Percentiles rank a stretch among this genome's conserved stretches.
These are phyloP conservation scores for Pseudocercospora pini-densiflorae DNA, from an alignment of 2,329 filamentous ascomycete genomes.

Conservation along the genomic window DNA sequence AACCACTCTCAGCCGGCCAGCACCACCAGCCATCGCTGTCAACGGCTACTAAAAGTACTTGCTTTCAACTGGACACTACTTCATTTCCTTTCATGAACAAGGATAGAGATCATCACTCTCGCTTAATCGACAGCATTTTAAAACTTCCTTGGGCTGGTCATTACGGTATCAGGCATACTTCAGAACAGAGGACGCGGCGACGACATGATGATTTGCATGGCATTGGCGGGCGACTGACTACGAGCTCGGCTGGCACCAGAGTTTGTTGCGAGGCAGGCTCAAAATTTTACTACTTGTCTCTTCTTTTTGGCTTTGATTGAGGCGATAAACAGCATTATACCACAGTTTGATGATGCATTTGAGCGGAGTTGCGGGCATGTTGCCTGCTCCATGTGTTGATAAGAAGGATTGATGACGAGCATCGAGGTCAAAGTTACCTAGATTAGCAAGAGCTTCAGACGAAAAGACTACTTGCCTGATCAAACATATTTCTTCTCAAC, in stretches of 20 bases:
- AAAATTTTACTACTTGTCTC: neutral
- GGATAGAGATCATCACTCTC: slow-evolving; percentile 11
- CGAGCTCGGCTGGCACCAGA: slow-evolving; percentile 20
- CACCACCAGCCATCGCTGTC: slow-evolving; percentile 19
- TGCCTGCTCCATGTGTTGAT: slow-evolving; percentile 1
- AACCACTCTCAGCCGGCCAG: slow-evolving; percentile 31
- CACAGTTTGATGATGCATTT: slow-evolving; percentile 20
- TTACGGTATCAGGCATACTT: slow-evolving; percentile 10
- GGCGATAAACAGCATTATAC: slow-evolving; percentile 19
- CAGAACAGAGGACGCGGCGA: slow-evolving; percentile 9
- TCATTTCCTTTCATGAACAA: slow-evolving; percentile 16
- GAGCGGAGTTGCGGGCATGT: slow-evolving; percentile 10
- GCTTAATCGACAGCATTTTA: slow-evolving; percentile 8
- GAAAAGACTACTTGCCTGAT: neutral
- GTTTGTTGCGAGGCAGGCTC: slow-evolving; percentile 7
- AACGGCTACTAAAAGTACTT: slow-evolving; percentile 25
- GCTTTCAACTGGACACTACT: slow-evolving; percentile 10
- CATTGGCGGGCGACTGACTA: slow-evolving; percentile 3
- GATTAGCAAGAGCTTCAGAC: neutral
- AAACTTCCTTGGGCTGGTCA: slow-evolving; percentile 5
- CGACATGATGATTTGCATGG: slow-evolving; percentile 13
- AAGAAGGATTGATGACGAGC: neutral
- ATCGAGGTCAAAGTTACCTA: neutral
- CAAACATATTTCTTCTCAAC: neutral
- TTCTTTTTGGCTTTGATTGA: neutral